phyloP scores from a whole-genome alignment of 2,329 filamentous ascomycete genomes.

The Penicillium brasilianum region DNA sequence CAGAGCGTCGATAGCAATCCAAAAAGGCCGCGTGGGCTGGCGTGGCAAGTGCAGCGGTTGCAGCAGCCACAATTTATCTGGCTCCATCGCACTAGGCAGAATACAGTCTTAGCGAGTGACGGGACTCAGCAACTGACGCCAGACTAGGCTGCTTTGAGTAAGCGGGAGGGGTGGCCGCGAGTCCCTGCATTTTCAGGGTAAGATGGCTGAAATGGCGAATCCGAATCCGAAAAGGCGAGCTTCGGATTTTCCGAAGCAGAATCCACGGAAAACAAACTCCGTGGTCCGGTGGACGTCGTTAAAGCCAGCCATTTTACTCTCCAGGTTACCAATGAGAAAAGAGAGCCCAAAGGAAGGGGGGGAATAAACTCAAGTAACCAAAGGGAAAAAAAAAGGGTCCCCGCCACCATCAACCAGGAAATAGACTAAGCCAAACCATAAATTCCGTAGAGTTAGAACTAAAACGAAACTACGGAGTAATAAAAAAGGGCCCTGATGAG shows the following conservation, averaged over 20 bases:
- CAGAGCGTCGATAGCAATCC: background rate
- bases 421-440: background rate
- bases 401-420: background rate
- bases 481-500: slow-evolving; percentile 18
- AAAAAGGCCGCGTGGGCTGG: slow-evolving; percentile 17
- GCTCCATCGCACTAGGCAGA: slow-evolving; percentile 18
- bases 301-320: background rate
- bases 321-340: background rate
- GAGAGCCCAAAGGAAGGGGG: background rate
- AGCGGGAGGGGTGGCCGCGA: slow-evolving; percentile 24
- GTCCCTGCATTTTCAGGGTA: slow-evolving; percentile 28
- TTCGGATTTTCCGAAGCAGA: background rate
- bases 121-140: slow-evolving; percentile 11
- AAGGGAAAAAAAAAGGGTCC: slow-evolving; percentile 17
- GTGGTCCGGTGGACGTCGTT: background rate
- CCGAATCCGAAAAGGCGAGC: background rate
- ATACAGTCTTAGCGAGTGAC: slow-evolving; percentile 11
- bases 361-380: background rate
- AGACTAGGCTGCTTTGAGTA: slow-evolving; percentile 1
- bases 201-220: slow-evolving; percentile 4
- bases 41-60: slow-evolving; percentile 25
- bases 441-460: background rate
- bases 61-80: slow-evolving; percentile 11
- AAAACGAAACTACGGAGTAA: slow-evolving; percentile 10
- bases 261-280: background rate